A percentile compares a stretch with the other conserved stretches of the same genome.
Evolutionary conservation across 768 basidiomycete genomes (phyloP).

Genomic region (Phaffia tasmanica): DNA sequence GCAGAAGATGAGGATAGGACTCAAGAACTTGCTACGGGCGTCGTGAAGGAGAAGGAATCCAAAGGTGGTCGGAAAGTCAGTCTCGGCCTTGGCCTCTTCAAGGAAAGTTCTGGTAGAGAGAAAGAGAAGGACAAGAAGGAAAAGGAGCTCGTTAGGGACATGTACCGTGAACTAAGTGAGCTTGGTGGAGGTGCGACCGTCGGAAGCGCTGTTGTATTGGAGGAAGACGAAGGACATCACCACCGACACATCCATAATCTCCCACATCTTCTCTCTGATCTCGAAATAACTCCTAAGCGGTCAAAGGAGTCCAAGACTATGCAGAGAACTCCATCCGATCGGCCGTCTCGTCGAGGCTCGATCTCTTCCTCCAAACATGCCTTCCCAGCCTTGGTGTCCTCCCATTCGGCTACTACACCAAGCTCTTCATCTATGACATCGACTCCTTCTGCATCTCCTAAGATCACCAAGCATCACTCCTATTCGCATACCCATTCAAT

Average conservation of each 20-base stretch:
- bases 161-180: not conserved
- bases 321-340: not conserved
- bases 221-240: not conserved
- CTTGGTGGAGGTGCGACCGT: not conserved
- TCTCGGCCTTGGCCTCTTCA: slow-evolving; percentile 41
- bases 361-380: not conserved
- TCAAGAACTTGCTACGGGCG: slow-evolving; percentile 14
- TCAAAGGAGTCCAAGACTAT: not conserved
- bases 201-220: slow-evolving; percentile 1
- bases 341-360: not conserved
- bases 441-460: too few relatives aligned
- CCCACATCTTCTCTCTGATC: slow-evolving; percentile 3
- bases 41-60: slow-evolving; percentile 30
- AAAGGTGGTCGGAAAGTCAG: slow-evolving; percentile 39
- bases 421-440: too few relatives aligned
- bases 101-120: slow-evolving; percentile 32
- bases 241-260: slow-evolving; percentile 1
- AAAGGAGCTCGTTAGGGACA: slow-evolving; percentile 12
- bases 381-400: too few relatives aligned
- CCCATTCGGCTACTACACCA: too few relatives aligned
- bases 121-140: slow-evolving; percentile 23
- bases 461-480: not conserved
- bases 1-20: not conserved
- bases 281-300: not conserved
- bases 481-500: not conserved